A percentile compares a stretch with the other conserved stretches of the same genome.
Evolutionary conservation across 306 rosid genomes (phyloP).

Genomic region (Amphicarpaea edgeworthii): DNA sequence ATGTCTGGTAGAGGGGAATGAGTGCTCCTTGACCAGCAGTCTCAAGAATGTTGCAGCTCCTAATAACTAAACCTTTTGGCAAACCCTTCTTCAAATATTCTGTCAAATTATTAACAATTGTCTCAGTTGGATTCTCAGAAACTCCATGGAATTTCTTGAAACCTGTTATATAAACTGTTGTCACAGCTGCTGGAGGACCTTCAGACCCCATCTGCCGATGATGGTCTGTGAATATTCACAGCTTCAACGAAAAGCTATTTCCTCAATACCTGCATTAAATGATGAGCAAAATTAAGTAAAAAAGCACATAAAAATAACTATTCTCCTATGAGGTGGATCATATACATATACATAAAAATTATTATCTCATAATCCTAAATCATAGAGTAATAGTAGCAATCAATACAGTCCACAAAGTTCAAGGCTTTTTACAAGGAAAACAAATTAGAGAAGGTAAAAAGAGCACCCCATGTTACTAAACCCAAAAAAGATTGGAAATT

Average conservation of each 20-base stretch:
- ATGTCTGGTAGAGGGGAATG: conserved; percentile 58
- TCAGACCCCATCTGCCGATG: conserved; percentile 87
- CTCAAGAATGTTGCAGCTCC: conserved; percentile 88
- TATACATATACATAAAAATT: neutral
- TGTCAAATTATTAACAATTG: conserved; percentile 64
- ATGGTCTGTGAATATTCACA: conserved; percentile 46
- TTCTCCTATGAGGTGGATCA: neutral
- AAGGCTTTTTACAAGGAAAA: neutral
- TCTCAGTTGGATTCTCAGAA: conserved; percentile 93
- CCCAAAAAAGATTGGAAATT: neutral
- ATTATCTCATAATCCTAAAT: conserved; percentile 2
- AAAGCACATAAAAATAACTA: conserved; percentile 4
- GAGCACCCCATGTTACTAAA: conserved; percentile 32
- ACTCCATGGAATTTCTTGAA: conserved; percentile 98
- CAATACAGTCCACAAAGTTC: conserved; percentile 5
- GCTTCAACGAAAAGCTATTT: conserved; percentile 51
- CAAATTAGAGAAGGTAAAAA: conserved; percentile 25
- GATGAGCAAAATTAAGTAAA: conserved; percentile 30
- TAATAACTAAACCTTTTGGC: conserved; percentile 81
- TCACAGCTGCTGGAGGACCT: conserved; percentile 76
- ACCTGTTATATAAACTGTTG: conserved; percentile 85
- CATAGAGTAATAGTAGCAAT: neutral
- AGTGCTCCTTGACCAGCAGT: conserved; percentile 93
- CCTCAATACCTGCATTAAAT: conserved; percentile 59
- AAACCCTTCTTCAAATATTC: conserved; percentile 82